Evolutionary conservation across 768 basidiomycete genomes (phyloP), one percentile per base, ranked within the genome.

Genomic region (Clitopilus hobsonii): DNA sequence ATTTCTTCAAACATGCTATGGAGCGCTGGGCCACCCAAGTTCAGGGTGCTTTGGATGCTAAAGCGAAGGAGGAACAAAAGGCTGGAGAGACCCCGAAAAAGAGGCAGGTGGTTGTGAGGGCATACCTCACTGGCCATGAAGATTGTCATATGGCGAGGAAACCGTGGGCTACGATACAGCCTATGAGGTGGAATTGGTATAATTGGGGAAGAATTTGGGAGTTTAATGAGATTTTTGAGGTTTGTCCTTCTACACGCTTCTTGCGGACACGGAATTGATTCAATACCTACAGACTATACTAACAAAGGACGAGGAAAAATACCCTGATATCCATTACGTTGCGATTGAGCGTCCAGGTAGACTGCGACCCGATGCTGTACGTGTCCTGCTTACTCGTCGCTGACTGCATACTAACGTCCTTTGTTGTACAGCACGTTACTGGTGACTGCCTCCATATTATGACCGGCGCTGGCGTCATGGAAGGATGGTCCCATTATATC

Each of bases 101-200:
- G 61, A 66, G 68, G 54, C 77, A 80, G 60, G 82, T 82, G 6
- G 65, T 88, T 6, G 78, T 84, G 7, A 66, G 86, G 25, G 77
- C 84, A 6, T 88, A 87, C 59, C 62, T 84, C 3, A 81, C 83
- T 1, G 86, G 86, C 3, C 84, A 88, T 59, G 85, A 87, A 55
- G 74, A 83, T 53, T 87, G 86, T 57, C 84, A 83, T 58, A 58
- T 73, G n/a, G 59, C 65, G 51, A 66, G 67, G 20, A 54, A 71
- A 56, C 82, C 83, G n/a, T 80, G 76, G 77, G 63, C 54, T 29
- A 69, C 72, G 56, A 72, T 82, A 18, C 59, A 70, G 56, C 76
- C 77, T 1, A 78, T 72, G 54, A 55, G 58, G 32, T 74, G 73
- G 71, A 71, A 74, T 26, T 83, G 78, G 76, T 88, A 80, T 62